A percentile compares a stretch with the other conserved stretches of the same genome.
These are phyloP conservation scores for Suillus occidentalis DNA, from an alignment of 768 basidiomycete genomes.

Conservation along the genomic window DNA sequence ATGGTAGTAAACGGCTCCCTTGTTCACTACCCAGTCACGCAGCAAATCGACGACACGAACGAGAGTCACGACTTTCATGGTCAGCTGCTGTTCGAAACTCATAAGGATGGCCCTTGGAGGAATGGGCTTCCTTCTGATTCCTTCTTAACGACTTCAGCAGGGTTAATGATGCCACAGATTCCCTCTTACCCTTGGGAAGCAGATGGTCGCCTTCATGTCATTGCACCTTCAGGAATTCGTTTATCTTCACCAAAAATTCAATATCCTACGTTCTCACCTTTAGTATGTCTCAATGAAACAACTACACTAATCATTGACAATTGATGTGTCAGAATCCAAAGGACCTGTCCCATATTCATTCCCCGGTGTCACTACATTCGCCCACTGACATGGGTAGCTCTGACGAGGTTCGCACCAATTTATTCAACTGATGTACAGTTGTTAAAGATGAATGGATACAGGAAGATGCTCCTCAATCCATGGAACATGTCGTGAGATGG, in stretches of 20 bases:
- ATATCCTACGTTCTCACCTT: neutral
- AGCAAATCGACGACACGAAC: neutral
- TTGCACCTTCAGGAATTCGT: neutral
- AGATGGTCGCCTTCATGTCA: neutral
- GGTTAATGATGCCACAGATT: neutral
- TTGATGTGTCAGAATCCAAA: neutral
- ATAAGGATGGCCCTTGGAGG: neutral
- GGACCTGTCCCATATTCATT: neutral
- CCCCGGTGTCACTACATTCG: neutral
- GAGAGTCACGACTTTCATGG: neutral
- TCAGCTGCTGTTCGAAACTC: neutral
- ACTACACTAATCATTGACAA: neutral
- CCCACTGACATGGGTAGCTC: neutral
- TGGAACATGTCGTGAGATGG: conserved; percentile 30
- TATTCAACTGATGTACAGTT: neutral
- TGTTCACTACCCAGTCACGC: neutral
- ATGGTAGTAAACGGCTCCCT: neutral
- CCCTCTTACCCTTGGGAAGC: neutral
- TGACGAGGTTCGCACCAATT: neutral
- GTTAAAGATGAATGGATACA: conserved; percentile 5
- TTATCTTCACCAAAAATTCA: neutral
- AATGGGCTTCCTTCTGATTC: neutral
- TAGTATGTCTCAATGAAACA: neutral
- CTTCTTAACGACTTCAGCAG: neutral
- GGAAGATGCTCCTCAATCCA: conserved; percentile 22